A percentile compares a stretch with the other conserved stretches of the same genome.
These are phyloP conservation scores for Trypanosoma mega DNA, from an alignment of 208 protist genomes.

Conservation along the genomic window DNA sequence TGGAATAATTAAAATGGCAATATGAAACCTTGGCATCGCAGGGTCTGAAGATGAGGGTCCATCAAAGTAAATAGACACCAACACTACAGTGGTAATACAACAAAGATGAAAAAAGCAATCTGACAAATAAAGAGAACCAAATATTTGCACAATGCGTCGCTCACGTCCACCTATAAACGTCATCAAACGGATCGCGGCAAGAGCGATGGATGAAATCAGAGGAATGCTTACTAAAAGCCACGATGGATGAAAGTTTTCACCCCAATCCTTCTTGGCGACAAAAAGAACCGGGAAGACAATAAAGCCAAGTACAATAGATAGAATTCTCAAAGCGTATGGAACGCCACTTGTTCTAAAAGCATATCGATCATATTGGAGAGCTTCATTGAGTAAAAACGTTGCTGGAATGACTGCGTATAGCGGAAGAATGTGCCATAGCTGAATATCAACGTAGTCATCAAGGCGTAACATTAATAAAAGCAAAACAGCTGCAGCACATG, in stretches of 20 bases:
- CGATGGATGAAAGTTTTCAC: slow-evolving; percentile 9
- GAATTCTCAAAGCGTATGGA: neutral
- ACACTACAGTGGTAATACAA: slow-evolving; percentile 7
- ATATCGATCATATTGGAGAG: slow-evolving; percentile 18
- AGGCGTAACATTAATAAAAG: slow-evolving; percentile 11
- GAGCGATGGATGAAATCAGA: neutral
- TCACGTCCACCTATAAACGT: neutral
- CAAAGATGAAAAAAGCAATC: neutral
- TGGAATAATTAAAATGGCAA: slow-evolving; percentile 7
- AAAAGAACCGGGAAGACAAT: slow-evolving; percentile 15
- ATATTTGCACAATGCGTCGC: no score
- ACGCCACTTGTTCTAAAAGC: slow-evolving; percentile 1
- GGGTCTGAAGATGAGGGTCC: slow-evolving; percentile 11
- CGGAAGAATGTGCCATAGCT: neutral
- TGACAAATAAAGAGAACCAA: no score
- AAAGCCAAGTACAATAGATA: slow-evolving; percentile 7
- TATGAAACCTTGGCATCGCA: slow-evolving; percentile 10
- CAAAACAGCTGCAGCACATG: neutral
- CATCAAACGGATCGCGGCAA: neutral
- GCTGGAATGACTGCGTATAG: slow-evolving; percentile 9
- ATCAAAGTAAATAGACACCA: slow-evolving; percentile 18
- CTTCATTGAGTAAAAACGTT: neutral
- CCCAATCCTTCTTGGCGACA: neutral
- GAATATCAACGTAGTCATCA: slow-evolving; percentile 11
- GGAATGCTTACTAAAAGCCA: slow-evolving; percentile 11